Conservation (phyloP, 768 basidiomycete species). For the Boletus subparvulus region DNA sequence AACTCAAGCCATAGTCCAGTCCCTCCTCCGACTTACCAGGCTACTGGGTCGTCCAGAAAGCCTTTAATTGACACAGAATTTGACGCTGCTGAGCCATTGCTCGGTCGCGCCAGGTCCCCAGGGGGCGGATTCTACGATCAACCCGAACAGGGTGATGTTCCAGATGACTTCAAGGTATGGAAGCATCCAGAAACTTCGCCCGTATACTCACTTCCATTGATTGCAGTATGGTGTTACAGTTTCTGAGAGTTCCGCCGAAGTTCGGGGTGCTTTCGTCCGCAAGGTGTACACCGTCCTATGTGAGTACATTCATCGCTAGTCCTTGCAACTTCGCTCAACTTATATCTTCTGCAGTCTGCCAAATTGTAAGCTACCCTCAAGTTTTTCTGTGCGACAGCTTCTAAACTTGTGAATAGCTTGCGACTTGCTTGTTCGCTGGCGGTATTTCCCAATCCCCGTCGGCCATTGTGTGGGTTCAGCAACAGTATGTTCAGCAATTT, state of each 20-base stretch:
- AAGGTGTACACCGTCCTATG: slow-evolving; percentile 91
- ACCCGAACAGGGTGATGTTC: slow-evolving; percentile 68
- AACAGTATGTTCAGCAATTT: slow-evolving; percentile 49
- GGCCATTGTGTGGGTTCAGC: slow-evolving; percentile 67
- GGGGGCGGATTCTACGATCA: slow-evolving; percentile 69
- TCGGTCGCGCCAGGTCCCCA: slow-evolving; percentile 47
- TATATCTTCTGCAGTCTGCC: slow-evolving; percentile 51
- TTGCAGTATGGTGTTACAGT: slow-evolving; percentile 78
- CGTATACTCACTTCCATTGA: slow-evolving; percentile 6
- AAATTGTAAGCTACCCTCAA: slow-evolving; percentile 54
- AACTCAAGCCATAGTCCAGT: slow-evolving; percentile 54
- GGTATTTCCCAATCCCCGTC: slow-evolving; percentile 60
- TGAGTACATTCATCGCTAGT: slow-evolving; percentile 41
- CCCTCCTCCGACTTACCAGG: slow-evolving; percentile 58
- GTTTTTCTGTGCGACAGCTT: background rate
- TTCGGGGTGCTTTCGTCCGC: slow-evolving; percentile 83
- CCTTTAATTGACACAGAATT: slow-evolving; percentile 35
- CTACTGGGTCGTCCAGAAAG: slow-evolving; percentile 40
- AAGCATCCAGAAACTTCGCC: background rate
- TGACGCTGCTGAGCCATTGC: slow-evolving; percentile 54
- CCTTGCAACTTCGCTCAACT: background rate
- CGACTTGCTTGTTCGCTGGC: slow-evolving; percentile 79
- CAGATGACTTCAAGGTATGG: slow-evolving; percentile 91
- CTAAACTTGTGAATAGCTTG: slow-evolving; percentile 41
- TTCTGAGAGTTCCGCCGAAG: slow-evolving; percentile 71